phyloP scores from a whole-genome alignment of 768 basidiomycete species.

The Calocera viscosa region DNA sequence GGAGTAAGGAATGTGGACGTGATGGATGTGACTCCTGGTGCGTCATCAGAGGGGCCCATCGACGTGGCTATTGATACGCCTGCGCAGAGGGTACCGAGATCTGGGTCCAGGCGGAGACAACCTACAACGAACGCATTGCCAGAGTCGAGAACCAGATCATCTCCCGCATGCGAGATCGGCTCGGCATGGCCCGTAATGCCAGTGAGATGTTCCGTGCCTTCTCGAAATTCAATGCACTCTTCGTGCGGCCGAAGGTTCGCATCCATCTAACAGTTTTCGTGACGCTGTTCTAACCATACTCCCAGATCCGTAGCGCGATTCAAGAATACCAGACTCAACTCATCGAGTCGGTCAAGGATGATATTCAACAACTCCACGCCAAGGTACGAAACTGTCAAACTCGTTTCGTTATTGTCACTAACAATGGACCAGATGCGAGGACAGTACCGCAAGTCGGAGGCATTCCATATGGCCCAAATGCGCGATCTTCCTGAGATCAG shows the following conservation, averaged over 20 bases:
- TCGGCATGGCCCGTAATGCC: slow-evolving; percentile 91
- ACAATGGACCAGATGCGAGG: slow-evolving; percentile 62
- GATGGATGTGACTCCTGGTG: slow-evolving; percentile 82
- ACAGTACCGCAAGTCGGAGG: slow-evolving; percentile 88
- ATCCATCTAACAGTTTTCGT: not conserved
- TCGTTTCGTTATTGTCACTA: too few relatives aligned
- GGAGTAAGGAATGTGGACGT: slow-evolving; percentile 95
- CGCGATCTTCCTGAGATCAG: slow-evolving; percentile 97
- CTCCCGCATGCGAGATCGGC: slow-evolving; percentile 73
- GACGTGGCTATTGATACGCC: slow-evolving; percentile 7
- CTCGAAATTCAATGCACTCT: slow-evolving; percentile 93
- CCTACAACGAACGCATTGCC: slow-evolving; percentile 94
- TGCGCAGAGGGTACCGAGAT: slow-evolving; percentile 84
- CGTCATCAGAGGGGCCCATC: slow-evolving; percentile 21
- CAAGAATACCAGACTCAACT: slow-evolving; percentile 98
- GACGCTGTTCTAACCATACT: not conserved
- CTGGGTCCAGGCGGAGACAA: slow-evolving; percentile 93
- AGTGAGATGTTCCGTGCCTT: slow-evolving; percentile 99
- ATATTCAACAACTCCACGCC: slow-evolving; percentile 88
- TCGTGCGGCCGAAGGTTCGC: slow-evolving; percentile 84
- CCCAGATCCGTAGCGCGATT: slow-evolving; percentile 88
- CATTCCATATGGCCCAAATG: slow-evolving; percentile 97
- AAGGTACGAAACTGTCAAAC: slow-evolving; percentile 39
- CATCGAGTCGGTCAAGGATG: slow-evolving; percentile 97
- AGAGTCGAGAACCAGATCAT: slow-evolving; percentile 99